These are phyloP conservation scores for Calonectria pseudoturangicola DNA, from an alignment of 2,329 filamentous ascomycete genomes.

Conservation along the genomic window DNA sequence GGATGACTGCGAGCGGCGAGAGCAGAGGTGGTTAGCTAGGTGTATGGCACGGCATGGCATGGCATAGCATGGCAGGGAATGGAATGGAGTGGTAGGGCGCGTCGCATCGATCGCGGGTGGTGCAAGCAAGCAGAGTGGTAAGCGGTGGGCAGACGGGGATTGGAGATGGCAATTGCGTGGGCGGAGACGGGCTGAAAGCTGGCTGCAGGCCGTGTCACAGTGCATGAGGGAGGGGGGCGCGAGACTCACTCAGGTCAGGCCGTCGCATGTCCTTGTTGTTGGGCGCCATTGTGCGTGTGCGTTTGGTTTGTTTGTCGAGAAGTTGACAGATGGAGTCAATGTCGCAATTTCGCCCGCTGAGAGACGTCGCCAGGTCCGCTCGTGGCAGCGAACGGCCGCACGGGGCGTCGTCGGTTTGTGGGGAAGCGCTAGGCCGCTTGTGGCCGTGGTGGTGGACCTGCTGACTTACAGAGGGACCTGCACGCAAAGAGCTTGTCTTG, in stretches of 20 bases:
- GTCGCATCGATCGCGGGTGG: slow-evolving; percentile 19
- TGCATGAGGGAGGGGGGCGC: neutral
- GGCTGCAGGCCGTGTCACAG: slow-evolving; percentile 4
- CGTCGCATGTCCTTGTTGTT: slow-evolving; percentile 66
- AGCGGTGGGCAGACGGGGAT: neutral
- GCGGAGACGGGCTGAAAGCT: too few species aligned
- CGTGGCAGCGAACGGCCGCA: slow-evolving; percentile 5
- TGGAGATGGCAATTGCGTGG: neutral
- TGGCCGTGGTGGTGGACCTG: slow-evolving; percentile 23
- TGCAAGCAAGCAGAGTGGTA: slow-evolving; percentile 1
- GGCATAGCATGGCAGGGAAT: neutral
- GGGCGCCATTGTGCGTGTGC: slow-evolving; percentile 60
- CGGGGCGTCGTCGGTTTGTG: slow-evolving; percentile 33
- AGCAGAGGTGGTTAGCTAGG: slow-evolving; percentile 38
- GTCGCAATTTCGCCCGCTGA: slow-evolving; percentile 49
- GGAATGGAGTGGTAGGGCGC: neutral
- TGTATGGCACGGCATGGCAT: too few species aligned
- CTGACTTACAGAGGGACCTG: too few species aligned
- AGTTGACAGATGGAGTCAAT: slow-evolving; percentile 39
- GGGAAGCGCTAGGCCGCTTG: slow-evolving; percentile 43
- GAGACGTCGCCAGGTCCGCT: slow-evolving; percentile 40
- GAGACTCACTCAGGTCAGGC: slow-evolving; percentile 64
- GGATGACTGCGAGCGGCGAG: slow-evolving; percentile 79
- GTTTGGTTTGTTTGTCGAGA: slow-evolving; percentile 6
- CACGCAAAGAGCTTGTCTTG: too few species aligned